phyloP scores from a whole-genome alignment of 2,329 filamentous ascomycete genomes.

The Fusarium siculi region DNA sequence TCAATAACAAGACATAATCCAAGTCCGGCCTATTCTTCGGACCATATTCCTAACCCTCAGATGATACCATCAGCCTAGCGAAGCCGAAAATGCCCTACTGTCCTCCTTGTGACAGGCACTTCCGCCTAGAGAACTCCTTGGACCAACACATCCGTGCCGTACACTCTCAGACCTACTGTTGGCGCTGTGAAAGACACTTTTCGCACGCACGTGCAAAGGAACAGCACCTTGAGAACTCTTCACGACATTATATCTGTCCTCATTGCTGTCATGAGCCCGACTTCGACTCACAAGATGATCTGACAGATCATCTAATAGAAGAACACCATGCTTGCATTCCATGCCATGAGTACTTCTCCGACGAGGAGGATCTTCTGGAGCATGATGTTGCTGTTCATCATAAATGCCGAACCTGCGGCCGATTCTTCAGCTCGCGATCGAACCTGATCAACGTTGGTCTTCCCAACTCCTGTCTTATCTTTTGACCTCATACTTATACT shows the following conservation, averaged over 20 bases:
- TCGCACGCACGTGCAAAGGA: neutral
- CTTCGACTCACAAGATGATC: neutral
- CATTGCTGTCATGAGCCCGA: neutral
- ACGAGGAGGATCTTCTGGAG: neutral
- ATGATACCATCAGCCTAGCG: neutral
- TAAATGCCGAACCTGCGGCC: constrained; percentile 23
- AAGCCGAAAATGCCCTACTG: neutral
- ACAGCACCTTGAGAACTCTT: constrained; percentile 7
- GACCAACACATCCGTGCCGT: constrained; percentile 3
- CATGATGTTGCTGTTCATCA: constrained; percentile 26
- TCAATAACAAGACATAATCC: fast-evolving
- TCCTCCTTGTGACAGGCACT: neutral
- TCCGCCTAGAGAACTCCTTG: neutral
- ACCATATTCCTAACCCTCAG: neutral
- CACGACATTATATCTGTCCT: neutral
- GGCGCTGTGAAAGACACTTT: constrained; percentile 16
- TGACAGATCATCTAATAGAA: neutral
- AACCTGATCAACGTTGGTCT: constrained; percentile 27
- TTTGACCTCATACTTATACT: fast-evolving
- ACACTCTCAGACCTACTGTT: constrained; percentile 9
- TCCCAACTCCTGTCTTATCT: fast-evolving
- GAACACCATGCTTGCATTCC: neutral
- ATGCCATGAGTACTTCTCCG: neutral
- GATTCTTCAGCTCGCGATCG: constrained; percentile 4
- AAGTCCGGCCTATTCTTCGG: too few relatives aligned